Conservation (phyloP, 2,329 filamentous ascomycete genomes). For the Fusarium heterosporum region DNA sequence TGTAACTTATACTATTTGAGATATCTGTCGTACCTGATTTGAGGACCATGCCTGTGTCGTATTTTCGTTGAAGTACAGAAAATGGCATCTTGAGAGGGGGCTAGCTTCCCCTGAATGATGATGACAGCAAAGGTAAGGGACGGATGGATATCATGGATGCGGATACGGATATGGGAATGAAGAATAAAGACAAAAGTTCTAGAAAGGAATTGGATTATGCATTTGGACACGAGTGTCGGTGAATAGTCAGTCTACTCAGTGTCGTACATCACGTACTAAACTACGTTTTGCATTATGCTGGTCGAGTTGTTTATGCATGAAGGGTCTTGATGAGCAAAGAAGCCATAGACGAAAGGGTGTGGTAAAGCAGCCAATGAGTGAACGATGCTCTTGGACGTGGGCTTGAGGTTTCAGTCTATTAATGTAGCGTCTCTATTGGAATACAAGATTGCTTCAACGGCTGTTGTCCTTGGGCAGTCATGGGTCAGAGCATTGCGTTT, state of each 20-base stretch:
- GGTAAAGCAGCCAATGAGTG: slow-evolving; percentile 29
- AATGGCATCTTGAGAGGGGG: slow-evolving; percentile 42
- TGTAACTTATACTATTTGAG: slow-evolving; percentile 44
- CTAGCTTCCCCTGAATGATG: slow-evolving; percentile 35
- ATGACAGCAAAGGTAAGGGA: slow-evolving; percentile 39
- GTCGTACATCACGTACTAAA: neutral
- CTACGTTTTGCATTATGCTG: slow-evolving; percentile 3
- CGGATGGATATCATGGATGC: slow-evolving; percentile 6
- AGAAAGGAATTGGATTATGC: slow-evolving; percentile 6
- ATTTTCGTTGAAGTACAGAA: slow-evolving; percentile 53
- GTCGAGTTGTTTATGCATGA: slow-evolving; percentile 33
- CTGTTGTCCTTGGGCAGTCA: neutral
- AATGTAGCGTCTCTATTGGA: neutral
- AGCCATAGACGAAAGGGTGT: slow-evolving; percentile 11
- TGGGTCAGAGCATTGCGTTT: slow-evolving; percentile 11
- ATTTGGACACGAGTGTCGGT: slow-evolving; percentile 6
- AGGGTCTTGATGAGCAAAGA: slow-evolving; percentile 27
- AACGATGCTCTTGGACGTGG: slow-evolving; percentile 31
- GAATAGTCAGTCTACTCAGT: neutral
- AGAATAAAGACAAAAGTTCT: slow-evolving; percentile 28
- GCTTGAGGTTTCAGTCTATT: slow-evolving; percentile 31
- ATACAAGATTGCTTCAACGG: neutral
- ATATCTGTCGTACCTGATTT: slow-evolving; percentile 29
- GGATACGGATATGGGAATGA: slow-evolving; percentile 9
- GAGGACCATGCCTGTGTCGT: slow-evolving; percentile 62